Evolutionary conservation across 768 basidiomycete species (phyloP), one percentile per base, ranked within the genome.

Genomic region (Lentinula raphanica): DNA sequence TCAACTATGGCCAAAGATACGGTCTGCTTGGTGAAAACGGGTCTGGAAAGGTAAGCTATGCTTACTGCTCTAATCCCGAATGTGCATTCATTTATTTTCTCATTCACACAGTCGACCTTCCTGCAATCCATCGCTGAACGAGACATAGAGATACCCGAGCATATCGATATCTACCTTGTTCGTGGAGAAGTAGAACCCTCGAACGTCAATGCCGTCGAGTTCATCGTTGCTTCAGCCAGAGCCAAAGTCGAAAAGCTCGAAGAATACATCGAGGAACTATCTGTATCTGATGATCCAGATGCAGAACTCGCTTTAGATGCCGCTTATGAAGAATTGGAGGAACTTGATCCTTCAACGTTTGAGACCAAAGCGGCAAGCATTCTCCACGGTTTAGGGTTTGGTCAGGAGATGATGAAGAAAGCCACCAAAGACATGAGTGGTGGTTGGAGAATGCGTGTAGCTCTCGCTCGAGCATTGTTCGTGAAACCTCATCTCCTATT

Each of bases 401-500:
- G 80, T 49, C 83, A 81, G 65, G 69, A 76, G 55, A 98, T 98
- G 96, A 97, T 98, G 95, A 82, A 83, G 72, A 91, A 88, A 72
- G 90, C 94, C 3, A 99, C 96, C 29, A 96, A 93, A 75, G 96
- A 99, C 71, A 99, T 99, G 96, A 88, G 86, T 67, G 96, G 96
- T 82, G 96, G 96, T 66, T 99, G 96, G 96, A 84, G 96, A 53
- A 99, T 99, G 96, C 86, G 96, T 70, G 96, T 99, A 56, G 90
- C 96, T 13, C 88, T 99, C 38, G 96, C 96, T 32, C 83, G 96
- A 49, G 96, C 96, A 1, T 81, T 99, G 39, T 98, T 98, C 73
- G 76, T 99, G 72, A 98, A 95, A 73, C 96, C 96, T 5, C 97
- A 99, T 77, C 74, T 99, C 25, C 80, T 98, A 32, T 78, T 99